phyloP scores from a whole-genome alignment of 257 asterid genomes.

The Fraxinus pennsylvanica region DNA sequence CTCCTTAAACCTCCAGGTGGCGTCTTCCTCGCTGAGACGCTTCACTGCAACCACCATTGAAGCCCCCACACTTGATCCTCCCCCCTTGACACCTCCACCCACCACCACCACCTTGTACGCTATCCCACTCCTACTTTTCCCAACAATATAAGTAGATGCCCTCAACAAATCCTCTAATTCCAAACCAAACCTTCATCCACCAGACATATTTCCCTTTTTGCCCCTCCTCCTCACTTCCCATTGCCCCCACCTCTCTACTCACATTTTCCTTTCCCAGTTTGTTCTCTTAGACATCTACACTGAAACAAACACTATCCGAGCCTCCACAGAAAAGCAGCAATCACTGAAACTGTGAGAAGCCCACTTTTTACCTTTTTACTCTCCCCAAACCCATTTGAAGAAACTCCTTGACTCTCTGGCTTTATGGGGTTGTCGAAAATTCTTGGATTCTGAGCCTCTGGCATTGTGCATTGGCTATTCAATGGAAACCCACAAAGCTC shows the following conservation, averaged over 20 bases:
- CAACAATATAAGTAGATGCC: constrained; percentile 95
- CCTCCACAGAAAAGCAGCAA: constrained; percentile 54
- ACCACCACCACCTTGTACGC: constrained; percentile 80
- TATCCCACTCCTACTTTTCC: constrained; percentile 89
- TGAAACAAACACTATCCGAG: constrained; percentile 55
- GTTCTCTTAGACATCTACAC: constrained; percentile 49
- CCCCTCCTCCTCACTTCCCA: constrained; percentile 56
- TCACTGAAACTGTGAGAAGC: constrained; percentile 47
- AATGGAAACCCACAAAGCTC: constrained; percentile 87
- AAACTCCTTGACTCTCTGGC: constrained; percentile 45
- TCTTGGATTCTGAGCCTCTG: constrained; percentile 63
- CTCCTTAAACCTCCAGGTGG: constrained; percentile 69
- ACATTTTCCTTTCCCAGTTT: constrained; percentile 45
- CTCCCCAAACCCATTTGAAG: constrained; percentile 38
- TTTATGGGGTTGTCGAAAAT: constrained; percentile 41
- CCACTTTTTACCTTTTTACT: constrained; percentile 40
- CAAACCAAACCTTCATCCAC: constrained; percentile 78
- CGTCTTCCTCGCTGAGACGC: constrained; percentile 86
- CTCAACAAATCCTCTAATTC: constrained; percentile 90
- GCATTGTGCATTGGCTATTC: constrained; percentile 50
- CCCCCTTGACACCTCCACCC: constrained; percentile 53
- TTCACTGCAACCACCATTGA: constrained; percentile 70
- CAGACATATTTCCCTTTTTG: constrained; percentile 76
- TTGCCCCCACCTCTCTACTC: constrained; percentile 30
- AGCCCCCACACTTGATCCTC: constrained; percentile 18